These are phyloP conservation scores for Colletotrichum sp. DNA, from an alignment of 2,329 filamentous ascomycete genomes.

Conservation along the genomic window DNA sequence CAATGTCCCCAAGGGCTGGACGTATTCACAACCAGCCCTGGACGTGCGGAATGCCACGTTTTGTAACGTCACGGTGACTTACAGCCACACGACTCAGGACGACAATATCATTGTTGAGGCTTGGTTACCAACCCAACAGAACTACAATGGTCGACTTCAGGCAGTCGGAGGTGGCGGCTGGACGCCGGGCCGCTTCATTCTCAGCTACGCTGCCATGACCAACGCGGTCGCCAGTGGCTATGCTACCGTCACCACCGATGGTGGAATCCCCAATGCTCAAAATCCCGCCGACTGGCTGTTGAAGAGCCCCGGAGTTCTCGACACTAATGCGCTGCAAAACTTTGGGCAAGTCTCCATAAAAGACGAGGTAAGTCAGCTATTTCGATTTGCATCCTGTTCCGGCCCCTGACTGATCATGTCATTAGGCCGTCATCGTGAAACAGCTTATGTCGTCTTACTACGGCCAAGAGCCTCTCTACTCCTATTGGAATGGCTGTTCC, in stretches of 20 bases:
- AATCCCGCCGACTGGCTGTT: neutral
- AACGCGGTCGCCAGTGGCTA: neutral
- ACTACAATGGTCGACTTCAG: constrained; percentile 25
- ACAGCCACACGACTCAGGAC: constrained; percentile 6
- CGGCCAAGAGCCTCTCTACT: constrained; percentile 16
- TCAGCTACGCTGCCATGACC: neutral
- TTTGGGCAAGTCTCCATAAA: neutral
- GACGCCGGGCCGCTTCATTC: neutral
- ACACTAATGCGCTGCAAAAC: neutral
- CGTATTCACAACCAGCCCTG: neutral
- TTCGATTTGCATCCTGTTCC: no score
- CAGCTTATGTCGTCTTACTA: neutral
- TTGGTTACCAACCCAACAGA: constrained; percentile 12
- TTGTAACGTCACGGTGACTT: constrained; percentile 22
- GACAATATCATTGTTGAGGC: constrained; percentile 15
- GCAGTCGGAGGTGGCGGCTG: constrained; percentile 23
- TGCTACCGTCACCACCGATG: neutral
- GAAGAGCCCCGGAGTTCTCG: neutral
- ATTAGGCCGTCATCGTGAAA: neutral
- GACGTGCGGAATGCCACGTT: neutral
- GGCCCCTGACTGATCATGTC: neutral
- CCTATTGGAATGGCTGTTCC: constrained; percentile 55
- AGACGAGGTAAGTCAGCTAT: neutral
- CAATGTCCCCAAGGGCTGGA: neutral
- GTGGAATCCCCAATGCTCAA: neutral